A percentile compares a stretch with the other conserved stretches of the same genome.
Conservation (phyloP, 2,329 filamentous ascomycete genomes). For the Cadophora luteo-olivacea region DNA sequence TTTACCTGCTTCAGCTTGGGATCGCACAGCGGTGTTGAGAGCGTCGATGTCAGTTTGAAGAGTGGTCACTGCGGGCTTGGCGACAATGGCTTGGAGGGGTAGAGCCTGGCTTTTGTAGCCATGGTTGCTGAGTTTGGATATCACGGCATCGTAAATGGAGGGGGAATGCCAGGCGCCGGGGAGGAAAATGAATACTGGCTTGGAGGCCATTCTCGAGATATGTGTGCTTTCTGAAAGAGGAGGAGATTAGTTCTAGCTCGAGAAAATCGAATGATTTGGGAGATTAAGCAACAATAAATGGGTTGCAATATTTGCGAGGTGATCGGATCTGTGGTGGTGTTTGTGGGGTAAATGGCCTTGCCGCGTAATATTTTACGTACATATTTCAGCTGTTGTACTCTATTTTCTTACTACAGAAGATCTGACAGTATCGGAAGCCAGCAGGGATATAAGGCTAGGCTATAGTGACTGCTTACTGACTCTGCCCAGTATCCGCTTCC, state of each 20-base stretch:
- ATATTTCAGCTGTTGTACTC: no score
- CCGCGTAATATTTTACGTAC: no score
- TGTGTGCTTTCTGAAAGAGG: neutral
- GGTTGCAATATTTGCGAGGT: no score
- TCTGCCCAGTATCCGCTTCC: no score
- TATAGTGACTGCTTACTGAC: no score
- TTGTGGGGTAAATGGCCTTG: no score
- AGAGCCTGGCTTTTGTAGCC: slow-evolving; percentile 30
- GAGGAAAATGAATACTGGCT: slow-evolving; percentile 30
- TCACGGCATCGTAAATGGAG: slow-evolving; percentile 23
- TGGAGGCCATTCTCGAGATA: neutral
- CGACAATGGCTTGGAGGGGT: slow-evolving; percentile 24
- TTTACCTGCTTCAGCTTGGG: slow-evolving; percentile 41
- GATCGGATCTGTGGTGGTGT: no score
- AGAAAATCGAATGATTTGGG: no score
- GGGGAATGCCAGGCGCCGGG: slow-evolving; percentile 29
- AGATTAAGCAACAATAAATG: neutral
- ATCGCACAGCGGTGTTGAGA: slow-evolving; percentile 16
- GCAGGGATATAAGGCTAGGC: no score
- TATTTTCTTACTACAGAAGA: no score
- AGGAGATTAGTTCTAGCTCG: no score
- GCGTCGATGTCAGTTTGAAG: slow-evolving; percentile 27
- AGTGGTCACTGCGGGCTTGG: slow-evolving; percentile 21
- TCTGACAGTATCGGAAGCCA: no score
- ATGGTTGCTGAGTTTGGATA: slow-evolving; percentile 21